phyloP scores from a whole-genome alignment of 768 basidiomycete genomes.

The Pleurotus cornucopiae region DNA sequence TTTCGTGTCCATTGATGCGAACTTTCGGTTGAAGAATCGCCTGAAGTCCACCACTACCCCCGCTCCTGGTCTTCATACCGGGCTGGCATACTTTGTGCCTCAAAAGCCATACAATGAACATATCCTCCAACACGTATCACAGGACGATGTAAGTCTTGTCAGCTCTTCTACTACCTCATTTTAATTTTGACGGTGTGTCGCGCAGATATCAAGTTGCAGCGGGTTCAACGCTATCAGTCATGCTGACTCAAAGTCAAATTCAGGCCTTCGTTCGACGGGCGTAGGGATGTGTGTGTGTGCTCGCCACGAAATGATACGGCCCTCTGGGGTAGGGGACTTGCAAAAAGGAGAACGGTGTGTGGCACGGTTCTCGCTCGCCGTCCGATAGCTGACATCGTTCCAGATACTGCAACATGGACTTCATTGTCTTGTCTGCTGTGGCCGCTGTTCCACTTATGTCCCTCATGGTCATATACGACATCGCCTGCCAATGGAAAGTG shows the following conservation, averaged over 20 bases:
- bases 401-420: constrained; percentile 21
- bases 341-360: constrained; percentile 21
- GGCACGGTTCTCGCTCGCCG: too few species aligned
- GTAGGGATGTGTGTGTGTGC: too few species aligned
- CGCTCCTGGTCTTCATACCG: constrained; percentile 10
- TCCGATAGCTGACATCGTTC: not conserved
- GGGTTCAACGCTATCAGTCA: constrained; percentile 11
- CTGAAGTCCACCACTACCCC: not conserved
- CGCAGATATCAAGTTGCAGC: constrained; percentile 15
- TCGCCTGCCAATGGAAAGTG: constrained; percentile 19
- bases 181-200: too few species aligned
- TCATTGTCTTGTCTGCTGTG: constrained; percentile 11
- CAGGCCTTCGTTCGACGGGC: constrained; percentile 7
- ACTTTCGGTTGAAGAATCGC: constrained; percentile 19
- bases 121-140: too few species aligned
- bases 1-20: constrained; percentile 20
- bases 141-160: not conserved
- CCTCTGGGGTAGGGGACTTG: constrained; percentile 14
- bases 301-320: too few species aligned
- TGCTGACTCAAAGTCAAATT: constrained; percentile 10
- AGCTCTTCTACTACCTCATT: not conserved
- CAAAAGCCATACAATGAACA: too few species aligned
- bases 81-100: constrained; percentile 8
- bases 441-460: not conserved
- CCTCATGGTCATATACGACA: constrained; percentile 17